These are phyloP conservation scores for Dalbergia cultrata DNA, from an alignment of 306 rosid species.

Conservation along the genomic window DNA sequence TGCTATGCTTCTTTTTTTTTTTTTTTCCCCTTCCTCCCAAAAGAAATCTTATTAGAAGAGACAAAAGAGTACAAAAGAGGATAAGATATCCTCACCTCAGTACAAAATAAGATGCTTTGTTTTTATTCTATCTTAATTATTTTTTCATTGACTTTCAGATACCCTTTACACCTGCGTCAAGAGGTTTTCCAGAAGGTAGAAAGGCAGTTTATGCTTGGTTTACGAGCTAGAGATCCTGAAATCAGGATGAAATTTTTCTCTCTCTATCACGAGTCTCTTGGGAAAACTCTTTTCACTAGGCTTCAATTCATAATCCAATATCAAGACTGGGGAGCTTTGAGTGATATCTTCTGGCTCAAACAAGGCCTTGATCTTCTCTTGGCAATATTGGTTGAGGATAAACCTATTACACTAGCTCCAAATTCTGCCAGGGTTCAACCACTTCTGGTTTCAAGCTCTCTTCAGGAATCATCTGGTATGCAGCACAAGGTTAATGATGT, in stretches of 20 bases:
- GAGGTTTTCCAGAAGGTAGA: slow-evolving; percentile 96
- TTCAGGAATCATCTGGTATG: slow-evolving; percentile 76
- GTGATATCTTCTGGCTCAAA: slow-evolving; percentile 98
- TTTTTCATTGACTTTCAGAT: slow-evolving; percentile 62
- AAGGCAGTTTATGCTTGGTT: slow-evolving; percentile 95
- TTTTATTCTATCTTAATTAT: slow-evolving; percentile 38
- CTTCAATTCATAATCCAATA: slow-evolving; percentile 88
- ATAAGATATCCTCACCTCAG: no score
- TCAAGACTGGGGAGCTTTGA: slow-evolving; percentile 97
- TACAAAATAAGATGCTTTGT: no score
- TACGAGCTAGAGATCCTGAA: slow-evolving; percentile 94
- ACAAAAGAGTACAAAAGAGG: no score
- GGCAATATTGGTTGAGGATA: slow-evolving; percentile 93
- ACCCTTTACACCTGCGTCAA: slow-evolving; percentile 71
- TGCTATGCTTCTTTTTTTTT: neutral
- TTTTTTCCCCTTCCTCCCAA: neutral
- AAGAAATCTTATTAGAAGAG: no score
- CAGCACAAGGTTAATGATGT: slow-evolving; percentile 78
- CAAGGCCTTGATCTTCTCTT: slow-evolving; percentile 99
- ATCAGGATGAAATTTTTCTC: slow-evolving; percentile 86
- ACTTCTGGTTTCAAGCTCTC: slow-evolving; percentile 69
- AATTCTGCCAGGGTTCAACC: slow-evolving; percentile 95
- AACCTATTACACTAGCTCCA: slow-evolving; percentile 94
- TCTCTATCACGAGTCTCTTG: slow-evolving; percentile 88
- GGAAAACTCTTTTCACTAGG: slow-evolving; percentile 80